These are phyloP conservation scores for Juncus inflexus DNA, from an alignment of 176 grass and related monocot genomes.

Conservation along the genomic window DNA sequence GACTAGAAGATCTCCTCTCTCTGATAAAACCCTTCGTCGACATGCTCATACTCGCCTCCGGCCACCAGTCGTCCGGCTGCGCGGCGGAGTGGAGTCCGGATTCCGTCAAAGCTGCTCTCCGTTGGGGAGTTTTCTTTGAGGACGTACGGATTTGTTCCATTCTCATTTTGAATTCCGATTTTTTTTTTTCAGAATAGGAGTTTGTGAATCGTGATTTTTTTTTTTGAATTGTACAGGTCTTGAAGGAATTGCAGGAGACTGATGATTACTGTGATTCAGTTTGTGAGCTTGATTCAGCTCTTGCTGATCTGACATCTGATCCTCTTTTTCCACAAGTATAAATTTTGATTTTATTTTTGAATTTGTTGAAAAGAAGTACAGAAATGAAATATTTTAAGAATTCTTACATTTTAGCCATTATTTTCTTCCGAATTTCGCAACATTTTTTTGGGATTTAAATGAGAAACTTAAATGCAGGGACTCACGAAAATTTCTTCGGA, in stretches of 20 bases:
- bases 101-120: slow-evolving; percentile 41
- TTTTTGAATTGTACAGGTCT: slow-evolving; percentile 30
- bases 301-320: slow-evolving; percentile 40
- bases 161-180: background rate
- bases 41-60: slow-evolving; percentile 68
- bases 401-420: background rate
- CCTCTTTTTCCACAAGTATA: slow-evolving; percentile 60
- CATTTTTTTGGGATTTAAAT: background rate
- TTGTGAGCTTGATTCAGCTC: slow-evolving; percentile 51
- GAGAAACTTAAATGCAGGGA: slow-evolving; percentile 40
- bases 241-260: slow-evolving; percentile 41
- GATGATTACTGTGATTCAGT: slow-evolving; percentile 47
- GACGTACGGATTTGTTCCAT: slow-evolving; percentile 32
- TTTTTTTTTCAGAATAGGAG: no score
- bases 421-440: slow-evolving; percentile 6
- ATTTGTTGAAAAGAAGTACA: no score
- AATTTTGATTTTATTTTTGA: background rate
- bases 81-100: slow-evolving; percentile 39
- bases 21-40: slow-evolving; percentile 67
- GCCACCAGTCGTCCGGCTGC: slow-evolving; percentile 47
- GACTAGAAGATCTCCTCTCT: slow-evolving; percentile 39
- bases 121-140: slow-evolving; percentile 80
- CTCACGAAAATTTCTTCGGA: slow-evolving; percentile 39
- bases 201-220: slow-evolving; percentile 3
- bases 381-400: background rate